Conservation (phyloP, 306 rosid species). For the Parietaria judaica region DNA sequence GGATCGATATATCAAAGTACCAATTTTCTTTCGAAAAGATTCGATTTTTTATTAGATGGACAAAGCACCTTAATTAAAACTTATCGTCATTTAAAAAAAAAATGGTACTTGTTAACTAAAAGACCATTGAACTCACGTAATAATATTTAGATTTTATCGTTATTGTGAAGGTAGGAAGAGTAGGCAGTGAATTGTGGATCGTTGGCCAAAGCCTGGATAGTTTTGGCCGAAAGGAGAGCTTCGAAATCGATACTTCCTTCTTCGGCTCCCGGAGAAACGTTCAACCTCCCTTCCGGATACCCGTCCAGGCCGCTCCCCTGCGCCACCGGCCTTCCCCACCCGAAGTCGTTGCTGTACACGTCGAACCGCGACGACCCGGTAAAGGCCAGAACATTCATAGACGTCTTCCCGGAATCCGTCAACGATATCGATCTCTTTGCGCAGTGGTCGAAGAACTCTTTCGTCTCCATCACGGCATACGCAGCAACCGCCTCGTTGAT, state of each 20-base stretch:
- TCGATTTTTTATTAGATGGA: no score
- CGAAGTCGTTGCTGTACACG: no score
- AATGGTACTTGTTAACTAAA: no score
- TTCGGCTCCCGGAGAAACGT: constrained; percentile 26
- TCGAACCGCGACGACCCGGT: background rate
- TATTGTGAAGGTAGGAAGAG: no score
- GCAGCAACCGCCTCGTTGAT: constrained; percentile 23
- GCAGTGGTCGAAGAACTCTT: background rate
- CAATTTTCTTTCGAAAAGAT: no score
- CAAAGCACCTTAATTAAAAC: no score
- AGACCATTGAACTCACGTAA: no score
- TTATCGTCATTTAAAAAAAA: no score
- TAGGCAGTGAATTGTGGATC: background rate
- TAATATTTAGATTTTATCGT: no score
- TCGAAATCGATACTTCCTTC: constrained; percentile 31
- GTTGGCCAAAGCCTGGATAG: background rate
- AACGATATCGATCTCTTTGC: background rate
- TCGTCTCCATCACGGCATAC: constrained; percentile 7
- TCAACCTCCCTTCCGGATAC: constrained; percentile 20
- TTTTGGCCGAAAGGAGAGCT: background rate
- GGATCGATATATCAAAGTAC: no score
- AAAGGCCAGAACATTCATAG: constrained; percentile 20
- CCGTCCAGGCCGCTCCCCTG: constrained; percentile 1
- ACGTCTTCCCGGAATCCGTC: constrained; percentile 29
- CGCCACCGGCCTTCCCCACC: background rate